These are phyloP conservation scores for Monilinia fructigena DNA, from an alignment of 2,329 filamentous ascomycete species.

Conservation along the genomic window DNA sequence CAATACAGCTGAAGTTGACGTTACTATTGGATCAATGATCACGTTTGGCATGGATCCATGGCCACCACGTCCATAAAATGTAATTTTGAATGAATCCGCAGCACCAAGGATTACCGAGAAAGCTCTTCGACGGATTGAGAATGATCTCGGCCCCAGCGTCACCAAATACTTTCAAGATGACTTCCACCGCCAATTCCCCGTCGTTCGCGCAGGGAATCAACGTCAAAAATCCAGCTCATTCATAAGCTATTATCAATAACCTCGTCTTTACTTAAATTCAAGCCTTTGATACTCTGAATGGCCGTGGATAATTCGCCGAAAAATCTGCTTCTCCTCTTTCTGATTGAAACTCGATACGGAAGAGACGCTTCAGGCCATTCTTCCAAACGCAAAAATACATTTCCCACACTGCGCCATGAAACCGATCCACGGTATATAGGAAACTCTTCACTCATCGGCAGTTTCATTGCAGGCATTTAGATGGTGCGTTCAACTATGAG, in stretches of 20 bases:
- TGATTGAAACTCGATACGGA: slow-evolving; percentile 29
- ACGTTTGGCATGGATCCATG: no score
- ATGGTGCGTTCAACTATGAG: slow-evolving; percentile 31
- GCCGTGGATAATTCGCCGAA: slow-evolving; percentile 46
- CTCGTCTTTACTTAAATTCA: slow-evolving; percentile 30
- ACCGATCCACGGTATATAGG: slow-evolving; percentile 44
- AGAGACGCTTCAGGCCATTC: slow-evolving; percentile 36
- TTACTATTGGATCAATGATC: no score
- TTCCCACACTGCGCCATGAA: slow-evolving; percentile 50
- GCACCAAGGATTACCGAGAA: background rate
- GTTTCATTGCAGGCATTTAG: slow-evolving; percentile 47
- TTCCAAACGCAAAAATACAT: slow-evolving; percentile 50
- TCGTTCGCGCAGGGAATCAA: background rate
- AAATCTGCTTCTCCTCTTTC: slow-evolving; percentile 47
- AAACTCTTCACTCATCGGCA: slow-evolving; percentile 46
- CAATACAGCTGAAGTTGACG: no score
- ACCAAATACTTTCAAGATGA: background rate
- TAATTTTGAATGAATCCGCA: no score
- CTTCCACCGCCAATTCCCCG: background rate
- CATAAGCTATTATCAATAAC: slow-evolving; percentile 26
- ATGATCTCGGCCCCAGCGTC: background rate
- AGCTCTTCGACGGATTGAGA: background rate
- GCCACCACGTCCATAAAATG: no score
- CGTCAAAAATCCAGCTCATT: slow-evolving; percentile 18
- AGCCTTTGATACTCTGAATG: slow-evolving; percentile 51